A percentile compares a stretch with the other conserved stretches of the same genome.
Conservation (phyloP, 495 filamentous ascomycete genomes). For the Penicillium macrosclerotiorum region DNA sequence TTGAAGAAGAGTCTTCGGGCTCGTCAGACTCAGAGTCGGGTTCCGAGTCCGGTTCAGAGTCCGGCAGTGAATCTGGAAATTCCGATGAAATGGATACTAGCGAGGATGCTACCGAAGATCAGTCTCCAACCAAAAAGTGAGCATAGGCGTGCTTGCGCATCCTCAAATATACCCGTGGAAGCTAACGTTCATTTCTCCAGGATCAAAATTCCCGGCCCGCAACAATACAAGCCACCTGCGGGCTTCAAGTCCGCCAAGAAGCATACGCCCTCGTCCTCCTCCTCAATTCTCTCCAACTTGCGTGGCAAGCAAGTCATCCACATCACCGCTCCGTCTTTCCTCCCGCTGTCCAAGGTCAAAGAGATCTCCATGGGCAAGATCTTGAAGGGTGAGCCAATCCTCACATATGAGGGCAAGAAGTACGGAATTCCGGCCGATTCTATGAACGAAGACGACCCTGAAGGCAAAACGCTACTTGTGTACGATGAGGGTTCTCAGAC, state of each 20-base stretch:
- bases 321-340: conserved; percentile 41
- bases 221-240: conserved; percentile 39
- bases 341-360: conserved; percentile 44
- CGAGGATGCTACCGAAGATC: conserved; percentile 17
- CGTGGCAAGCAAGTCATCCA: conserved; percentile 45
- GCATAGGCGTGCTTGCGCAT: neutral
- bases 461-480: conserved; percentile 34
- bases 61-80: conserved; percentile 25
- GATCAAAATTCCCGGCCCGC: conserved; percentile 21
- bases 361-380: conserved; percentile 42
- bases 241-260: conserved; percentile 43
- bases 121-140: conserved; percentile 24
- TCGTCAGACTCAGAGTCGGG: conserved; percentile 25
- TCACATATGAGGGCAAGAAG: conserved; percentile 37
- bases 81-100: conserved; percentile 36
- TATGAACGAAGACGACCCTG: conserved; percentile 30
- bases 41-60: conserved; percentile 28
- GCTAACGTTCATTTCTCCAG: conserved; percentile 8
- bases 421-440: conserved; percentile 48
- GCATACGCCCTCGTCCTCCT: conserved; percentile 33
- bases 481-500: conserved; percentile 36
- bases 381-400: conserved; percentile 41
- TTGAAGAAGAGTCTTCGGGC: conserved; percentile 18
- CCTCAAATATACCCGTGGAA: neutral
- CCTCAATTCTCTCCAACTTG: conserved; percentile 40